Evolutionary conservation across 2,329 filamentous ascomycete genomes (phyloP).

Genomic region (Rutstroemia sp.): DNA sequence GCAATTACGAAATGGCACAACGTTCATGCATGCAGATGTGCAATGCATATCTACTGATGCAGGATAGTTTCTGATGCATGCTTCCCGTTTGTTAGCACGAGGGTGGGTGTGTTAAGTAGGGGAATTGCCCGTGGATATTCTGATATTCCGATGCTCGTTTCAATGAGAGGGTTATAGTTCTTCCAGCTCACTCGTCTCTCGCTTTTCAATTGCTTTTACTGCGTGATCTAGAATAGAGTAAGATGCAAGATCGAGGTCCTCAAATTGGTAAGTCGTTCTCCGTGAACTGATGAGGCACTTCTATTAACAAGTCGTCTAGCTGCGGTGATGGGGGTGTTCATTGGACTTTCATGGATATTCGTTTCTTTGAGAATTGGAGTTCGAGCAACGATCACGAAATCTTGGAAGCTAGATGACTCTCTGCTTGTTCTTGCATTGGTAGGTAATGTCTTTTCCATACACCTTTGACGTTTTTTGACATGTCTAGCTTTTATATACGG

Average conservation of each 20-base stretch:
- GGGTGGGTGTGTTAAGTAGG: background rate
- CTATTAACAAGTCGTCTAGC: slow-evolving; percentile 11
- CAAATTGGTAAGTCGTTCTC: background rate
- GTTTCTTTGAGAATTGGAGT: slow-evolving; percentile 20
- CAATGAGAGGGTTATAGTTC: background rate
- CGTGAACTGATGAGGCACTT: background rate
- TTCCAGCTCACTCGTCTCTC: background rate
- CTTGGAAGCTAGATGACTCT: slow-evolving; percentile 22
- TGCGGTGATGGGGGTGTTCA: slow-evolving; percentile 15
- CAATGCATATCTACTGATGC: background rate
- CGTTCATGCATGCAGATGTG: background rate
- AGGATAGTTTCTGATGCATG: too few relatives aligned
- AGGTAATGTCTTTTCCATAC: background rate
- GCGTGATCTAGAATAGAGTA: background rate
- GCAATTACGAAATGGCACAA: background rate
- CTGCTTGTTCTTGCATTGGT: slow-evolving; percentile 19
- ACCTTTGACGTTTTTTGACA: slow-evolving; percentile 1
- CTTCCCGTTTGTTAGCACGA: background rate
- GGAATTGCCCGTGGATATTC: background rate
- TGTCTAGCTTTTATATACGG: slow-evolving; percentile 15
- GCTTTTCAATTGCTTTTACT: background rate
- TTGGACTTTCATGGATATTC: slow-evolving; percentile 21
- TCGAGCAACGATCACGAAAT: slow-evolving; percentile 18
- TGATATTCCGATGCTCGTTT: background rate
- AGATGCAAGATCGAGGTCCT: background rate